A percentile compares a stretch with the other conserved stretches of the same genome.
These are phyloP conservation scores for Sonneratia caseolaris DNA, from an alignment of 345 rosid species.

Conservation along the genomic window DNA sequence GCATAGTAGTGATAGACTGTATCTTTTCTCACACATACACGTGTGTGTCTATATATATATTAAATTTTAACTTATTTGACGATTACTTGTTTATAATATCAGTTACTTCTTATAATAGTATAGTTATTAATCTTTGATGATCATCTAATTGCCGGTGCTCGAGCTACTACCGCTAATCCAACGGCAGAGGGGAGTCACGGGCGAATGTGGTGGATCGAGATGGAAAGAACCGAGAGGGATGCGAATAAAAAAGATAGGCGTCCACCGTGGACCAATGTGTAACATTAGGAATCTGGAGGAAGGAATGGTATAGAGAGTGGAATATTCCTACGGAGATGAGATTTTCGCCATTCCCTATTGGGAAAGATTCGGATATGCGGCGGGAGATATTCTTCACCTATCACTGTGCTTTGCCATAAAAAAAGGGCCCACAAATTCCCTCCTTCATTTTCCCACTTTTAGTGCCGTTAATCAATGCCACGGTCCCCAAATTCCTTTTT, in stretches of 20 bases:
- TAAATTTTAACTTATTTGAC: too few relatives aligned
- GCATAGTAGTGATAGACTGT: too few relatives aligned
- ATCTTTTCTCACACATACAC: too few relatives aligned
- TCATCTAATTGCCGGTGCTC: neutral
- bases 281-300: neutral
- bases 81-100: neutral
- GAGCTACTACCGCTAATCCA: neutral
- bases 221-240: neutral
- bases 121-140: too few relatives aligned
- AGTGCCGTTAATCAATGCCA: too few relatives aligned
- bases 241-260: neutral
- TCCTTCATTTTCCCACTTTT: neutral
- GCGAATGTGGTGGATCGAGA: too few relatives aligned
- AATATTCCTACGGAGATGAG: constrained; percentile 5
- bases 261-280: neutral
- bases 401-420: neutral
- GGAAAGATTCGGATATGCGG: constrained; percentile 11
- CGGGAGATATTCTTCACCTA: constrained; percentile 1
- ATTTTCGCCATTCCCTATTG: neutral
- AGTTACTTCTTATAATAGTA: neutral
- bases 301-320: neutral
- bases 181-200: neutral
- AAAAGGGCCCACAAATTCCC: neutral
- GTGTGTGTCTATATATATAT: too few relatives aligned
- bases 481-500: too few relatives aligned